phyloP scores from a whole-genome alignment of 2,329 filamentous ascomycete genomes.

The Sporothrix pallida region DNA sequence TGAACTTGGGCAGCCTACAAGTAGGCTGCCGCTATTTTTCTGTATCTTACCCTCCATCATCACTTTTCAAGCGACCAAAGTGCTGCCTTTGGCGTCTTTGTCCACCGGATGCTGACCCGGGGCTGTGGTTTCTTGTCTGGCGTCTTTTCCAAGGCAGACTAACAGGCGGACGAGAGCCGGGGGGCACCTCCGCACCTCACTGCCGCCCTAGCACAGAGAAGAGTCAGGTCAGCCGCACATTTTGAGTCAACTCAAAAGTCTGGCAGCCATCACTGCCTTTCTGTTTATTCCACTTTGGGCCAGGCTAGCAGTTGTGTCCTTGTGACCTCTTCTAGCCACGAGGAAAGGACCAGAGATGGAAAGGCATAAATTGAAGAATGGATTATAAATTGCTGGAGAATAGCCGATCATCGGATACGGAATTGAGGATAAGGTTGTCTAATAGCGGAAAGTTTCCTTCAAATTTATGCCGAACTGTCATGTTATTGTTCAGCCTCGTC shows the following conservation, averaged over 20 bases:
- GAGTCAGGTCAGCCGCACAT: constrained; percentile 16
- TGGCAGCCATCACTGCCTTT: neutral
- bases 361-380: neutral
- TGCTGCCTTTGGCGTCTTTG: neutral
- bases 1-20: neutral
- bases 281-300: neutral
- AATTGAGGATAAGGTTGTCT: neutral
- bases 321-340: neutral
- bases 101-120: neutral
- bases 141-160: constrained; percentile 25
- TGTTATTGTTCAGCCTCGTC: constrained; percentile 1
- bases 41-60: constrained; percentile 5
- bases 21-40: constrained; percentile 11
- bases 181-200: neutral
- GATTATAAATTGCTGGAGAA: neutral
- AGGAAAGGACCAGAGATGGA: neutral
- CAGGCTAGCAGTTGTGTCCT: constrained; percentile 15
- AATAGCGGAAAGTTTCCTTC: neutral
- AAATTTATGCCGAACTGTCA: neutral
- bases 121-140: neutral
- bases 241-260: neutral
- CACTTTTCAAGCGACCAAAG: no score
- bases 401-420: constrained; percentile 4
- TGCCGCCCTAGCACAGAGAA: neutral
- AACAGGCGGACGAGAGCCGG: constrained; percentile 7